Evolutionary conservation across 1,284 basidiomycete genomes (phyloP).

Genomic region (Schizophyllum commune): DNA sequence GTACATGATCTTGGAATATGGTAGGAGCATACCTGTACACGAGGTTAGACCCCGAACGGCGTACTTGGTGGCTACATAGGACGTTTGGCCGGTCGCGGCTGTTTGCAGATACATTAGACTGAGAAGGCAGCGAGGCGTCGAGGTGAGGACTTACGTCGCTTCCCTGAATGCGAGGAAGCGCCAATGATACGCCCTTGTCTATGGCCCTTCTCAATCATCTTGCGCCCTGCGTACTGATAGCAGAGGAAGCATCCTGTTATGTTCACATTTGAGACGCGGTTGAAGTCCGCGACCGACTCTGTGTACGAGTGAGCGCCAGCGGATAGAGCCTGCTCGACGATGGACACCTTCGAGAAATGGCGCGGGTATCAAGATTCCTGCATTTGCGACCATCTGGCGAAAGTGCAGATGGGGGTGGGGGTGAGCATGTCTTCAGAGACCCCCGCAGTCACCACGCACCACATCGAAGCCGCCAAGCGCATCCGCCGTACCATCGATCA

Average conservation of each 20-base stretch:
- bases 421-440: neutral
- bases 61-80: constrained; percentile 19
- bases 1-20: neutral
- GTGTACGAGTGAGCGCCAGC: neutral
- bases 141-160: too few species aligned
- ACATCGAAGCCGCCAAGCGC: constrained; percentile 12
- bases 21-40: constrained; percentile 11
- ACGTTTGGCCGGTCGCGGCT: neutral
- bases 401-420: neutral
- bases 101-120: too few species aligned
- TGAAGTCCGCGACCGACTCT: neutral
- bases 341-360: constrained; percentile 5
- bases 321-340: neutral
- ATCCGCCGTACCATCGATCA: constrained; percentile 11
- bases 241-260: constrained; percentile 7
- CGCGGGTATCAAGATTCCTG: constrained; percentile 4
- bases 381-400: constrained; percentile 13
- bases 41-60: constrained; percentile 21
- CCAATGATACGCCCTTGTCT: constrained; percentile 11
- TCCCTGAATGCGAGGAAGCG: constrained; percentile 7
- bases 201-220: constrained; percentile 13
- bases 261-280: constrained; percentile 6
- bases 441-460: constrained; percentile 1
- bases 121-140: too few species aligned
- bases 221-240: constrained; percentile 4